A percentile compares a stretch with the other conserved stretches of the same genome.
Conservation (phyloP, 129 eudicot genomes). For the Deinandra increscens region DNA sequence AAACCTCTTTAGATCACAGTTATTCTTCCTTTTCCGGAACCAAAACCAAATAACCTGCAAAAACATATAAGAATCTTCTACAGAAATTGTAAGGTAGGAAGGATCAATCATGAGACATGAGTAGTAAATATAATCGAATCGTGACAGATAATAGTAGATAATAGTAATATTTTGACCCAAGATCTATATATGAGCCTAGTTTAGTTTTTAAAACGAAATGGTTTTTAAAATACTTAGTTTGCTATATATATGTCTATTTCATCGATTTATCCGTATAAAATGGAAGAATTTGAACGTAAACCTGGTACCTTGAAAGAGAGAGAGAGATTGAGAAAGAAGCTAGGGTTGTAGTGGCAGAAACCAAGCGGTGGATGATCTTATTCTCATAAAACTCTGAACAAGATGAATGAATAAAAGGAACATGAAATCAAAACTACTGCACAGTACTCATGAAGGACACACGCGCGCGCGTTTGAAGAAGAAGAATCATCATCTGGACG, state of each 20-base stretch:
- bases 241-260: no score
- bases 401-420: not conserved
- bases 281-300: conserved; percentile 6
- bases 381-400: conserved; percentile 13
- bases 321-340: not conserved
- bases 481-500: conserved; percentile 29
- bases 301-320: conserved; percentile 11
- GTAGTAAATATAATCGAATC: not conserved
- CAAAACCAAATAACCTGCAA: conserved; percentile 18
- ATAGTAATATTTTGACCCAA: no score
- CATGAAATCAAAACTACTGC: conserved; percentile 8
- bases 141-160: no score
- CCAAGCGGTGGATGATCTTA: not conserved
- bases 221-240: no score
- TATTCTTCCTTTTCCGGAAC: not conserved
- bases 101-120: not conserved
- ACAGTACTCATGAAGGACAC: not conserved
- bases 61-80: not conserved
- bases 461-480: not conserved
- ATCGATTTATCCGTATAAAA: not conserved
- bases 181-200: no score
- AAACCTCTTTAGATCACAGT: conserved; percentile 4
- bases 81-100: not conserved
- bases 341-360: conserved; percentile 3
- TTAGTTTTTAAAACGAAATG: no score